Conservation (phyloP, 306 rosid species). For the Begonia masoniana region DNA sequence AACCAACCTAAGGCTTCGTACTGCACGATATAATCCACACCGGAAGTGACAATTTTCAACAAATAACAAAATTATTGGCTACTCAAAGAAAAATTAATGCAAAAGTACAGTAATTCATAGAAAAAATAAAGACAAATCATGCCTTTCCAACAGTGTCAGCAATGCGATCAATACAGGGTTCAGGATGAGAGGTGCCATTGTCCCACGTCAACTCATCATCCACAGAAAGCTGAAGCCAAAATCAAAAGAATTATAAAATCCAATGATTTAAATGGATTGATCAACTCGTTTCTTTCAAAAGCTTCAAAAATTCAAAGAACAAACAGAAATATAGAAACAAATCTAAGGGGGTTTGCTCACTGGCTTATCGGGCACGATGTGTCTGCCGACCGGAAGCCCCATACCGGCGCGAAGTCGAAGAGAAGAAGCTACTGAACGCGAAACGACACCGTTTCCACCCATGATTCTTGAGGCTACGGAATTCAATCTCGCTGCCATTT, state of each 20-base stretch:
- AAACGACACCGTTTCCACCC: conserved; percentile 73
- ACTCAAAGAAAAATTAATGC: no score
- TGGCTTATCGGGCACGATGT: conserved; percentile 74
- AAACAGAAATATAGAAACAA: neutral
- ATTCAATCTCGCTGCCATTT: conserved; percentile 68
- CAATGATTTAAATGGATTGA: neutral
- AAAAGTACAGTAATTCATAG: neutral
- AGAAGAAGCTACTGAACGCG: conserved; percentile 59
- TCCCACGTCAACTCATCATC: conserved; percentile 93
- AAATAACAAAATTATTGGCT: no score
- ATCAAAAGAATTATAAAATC: neutral
- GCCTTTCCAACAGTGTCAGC: conserved; percentile 94
- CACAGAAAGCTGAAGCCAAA: conserved; percentile 39
- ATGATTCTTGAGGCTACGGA: conserved; percentile 57
- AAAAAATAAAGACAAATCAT: neutral
- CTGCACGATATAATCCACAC: conserved; percentile 17
- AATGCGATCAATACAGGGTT: conserved; percentile 92
- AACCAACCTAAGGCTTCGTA: conserved; percentile 97
- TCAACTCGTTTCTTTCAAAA: conserved; percentile 18
- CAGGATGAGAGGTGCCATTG: conserved; percentile 85
- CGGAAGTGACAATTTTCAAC: no score
- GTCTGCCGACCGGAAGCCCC: conserved; percentile 88
- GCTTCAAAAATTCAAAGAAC: neutral
- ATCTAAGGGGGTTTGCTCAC: conserved; percentile 20
- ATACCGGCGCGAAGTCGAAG: conserved; percentile 75